Conservation (phyloP, 768 basidiomycete genomes). For the Leccinum fibrillosum region DNA sequence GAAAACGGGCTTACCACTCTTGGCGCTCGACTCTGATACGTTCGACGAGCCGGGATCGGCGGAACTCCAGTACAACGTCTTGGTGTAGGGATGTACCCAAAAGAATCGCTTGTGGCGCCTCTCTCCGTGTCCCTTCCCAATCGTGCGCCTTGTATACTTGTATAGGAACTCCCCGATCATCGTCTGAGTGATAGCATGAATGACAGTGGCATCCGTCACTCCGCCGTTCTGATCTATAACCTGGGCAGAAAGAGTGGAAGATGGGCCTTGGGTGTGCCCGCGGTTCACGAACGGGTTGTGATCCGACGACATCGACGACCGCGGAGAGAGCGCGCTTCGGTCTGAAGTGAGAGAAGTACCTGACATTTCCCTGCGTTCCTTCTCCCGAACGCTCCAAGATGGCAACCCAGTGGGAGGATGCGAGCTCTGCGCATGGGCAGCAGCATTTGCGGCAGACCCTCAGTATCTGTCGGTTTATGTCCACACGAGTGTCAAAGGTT, state of each 20-base stretch:
- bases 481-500: too few species aligned
- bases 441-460: conserved; percentile 59
- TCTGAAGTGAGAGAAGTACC: conserved; percentile 70
- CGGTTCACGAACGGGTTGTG: conserved; percentile 40
- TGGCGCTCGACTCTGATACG: conserved; percentile 89
- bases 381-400: conserved; percentile 50
- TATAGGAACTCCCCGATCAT: too few species aligned
- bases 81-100: conserved; percentile 98
- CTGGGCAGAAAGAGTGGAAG: too few species aligned
- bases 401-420: conserved; percentile 41
- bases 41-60: conserved; percentile 88
- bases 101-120: too few species aligned
- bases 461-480: too few species aligned
- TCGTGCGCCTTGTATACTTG: too few species aligned
- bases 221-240: too few species aligned
- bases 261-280: too few species aligned
- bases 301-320: conserved; percentile 82
- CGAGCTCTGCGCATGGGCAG: conserved; percentile 46
- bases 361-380: conserved; percentile 57
- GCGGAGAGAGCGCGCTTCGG: conserved; percentile 63
- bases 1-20: conserved; percentile 75
- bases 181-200: too few species aligned
- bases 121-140: too few species aligned
- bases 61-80: conserved; percentile 96
- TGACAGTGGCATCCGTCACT: too few species aligned